Percentiles rank a stretch among this genome's conserved stretches.
These are phyloP conservation scores for Phytophthora meadii DNA, from an alignment of 352 stramenopile species.

Conservation along the genomic window DNA sequence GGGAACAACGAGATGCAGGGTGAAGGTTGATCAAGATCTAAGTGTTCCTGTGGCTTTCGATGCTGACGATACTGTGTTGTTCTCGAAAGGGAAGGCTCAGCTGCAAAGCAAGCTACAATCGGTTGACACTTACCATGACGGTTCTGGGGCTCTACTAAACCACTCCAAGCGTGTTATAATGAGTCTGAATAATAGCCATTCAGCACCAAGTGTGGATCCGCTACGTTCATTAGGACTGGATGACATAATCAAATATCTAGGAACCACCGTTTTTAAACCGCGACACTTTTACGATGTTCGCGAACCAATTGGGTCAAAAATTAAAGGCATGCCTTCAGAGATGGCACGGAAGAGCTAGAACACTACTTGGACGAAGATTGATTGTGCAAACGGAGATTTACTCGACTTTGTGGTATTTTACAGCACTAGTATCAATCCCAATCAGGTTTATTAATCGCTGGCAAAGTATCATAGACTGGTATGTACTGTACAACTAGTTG, in stretches of 20 bases:
- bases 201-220: not conserved
- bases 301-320: not conserved
- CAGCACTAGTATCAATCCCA: not conserved
- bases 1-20: not conserved
- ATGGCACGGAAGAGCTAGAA: slow-evolving; percentile 5
- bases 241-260: slow-evolving; percentile 3
- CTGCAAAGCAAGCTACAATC: not conserved
- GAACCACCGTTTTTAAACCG: slow-evolving; percentile 7
- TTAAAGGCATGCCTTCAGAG: not conserved
- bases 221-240: not conserved
- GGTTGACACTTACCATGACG: not conserved
- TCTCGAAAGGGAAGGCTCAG: not conserved
- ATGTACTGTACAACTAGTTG: not conserved
- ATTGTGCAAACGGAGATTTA: slow-evolving; percentile 11
- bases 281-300: not conserved
- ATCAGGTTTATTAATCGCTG: not conserved
- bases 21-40: not conserved
- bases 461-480: not conserved
- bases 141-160: slow-evolving; percentile 8
- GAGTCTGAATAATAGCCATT: not conserved
- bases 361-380: slow-evolving; percentile 4
- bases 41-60: not conserved
- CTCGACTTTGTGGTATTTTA: slow-evolving; percentile 2
- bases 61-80: slow-evolving; percentile 8
- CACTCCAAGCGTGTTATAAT: slow-evolving; percentile 4